Percentiles rank a stretch among this genome's conserved stretches.
These are phyloP conservation scores for Verticillium longisporum DNA, from an alignment of 2,329 filamentous ascomycete species.

Conservation along the genomic window DNA sequence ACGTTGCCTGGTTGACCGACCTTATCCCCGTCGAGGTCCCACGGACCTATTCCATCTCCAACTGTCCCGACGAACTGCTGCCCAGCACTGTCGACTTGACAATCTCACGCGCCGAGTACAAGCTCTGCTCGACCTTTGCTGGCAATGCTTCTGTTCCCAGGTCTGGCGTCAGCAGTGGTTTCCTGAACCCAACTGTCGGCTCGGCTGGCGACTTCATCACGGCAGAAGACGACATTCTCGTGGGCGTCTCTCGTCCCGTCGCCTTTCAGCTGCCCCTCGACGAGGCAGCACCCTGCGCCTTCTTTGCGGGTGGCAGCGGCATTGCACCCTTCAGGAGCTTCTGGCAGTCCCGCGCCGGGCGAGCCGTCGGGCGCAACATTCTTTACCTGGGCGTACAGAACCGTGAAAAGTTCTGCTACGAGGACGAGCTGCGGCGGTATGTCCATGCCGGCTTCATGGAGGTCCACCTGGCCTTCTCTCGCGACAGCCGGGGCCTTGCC, in stretches of 20 bases:
- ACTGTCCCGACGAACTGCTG: slow-evolving; percentile 40
- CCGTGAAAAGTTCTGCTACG: slow-evolving; percentile 44
- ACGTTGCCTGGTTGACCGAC: slow-evolving; percentile 38
- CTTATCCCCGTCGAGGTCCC: slow-evolving; percentile 42
- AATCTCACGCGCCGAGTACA: slow-evolving; percentile 43
- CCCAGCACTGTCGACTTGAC: slow-evolving; percentile 44
- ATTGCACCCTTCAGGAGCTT: slow-evolving; percentile 48
- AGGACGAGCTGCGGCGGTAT: slow-evolving; percentile 37
- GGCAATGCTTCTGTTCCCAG: slow-evolving; percentile 23
- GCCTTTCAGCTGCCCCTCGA: slow-evolving; percentile 46
- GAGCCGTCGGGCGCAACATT: slow-evolving; percentile 35
- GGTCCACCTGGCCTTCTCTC: slow-evolving; percentile 45
- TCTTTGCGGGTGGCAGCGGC: slow-evolving; percentile 47
- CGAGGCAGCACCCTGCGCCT: slow-evolving; percentile 40
- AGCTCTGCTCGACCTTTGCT: slow-evolving; percentile 34
- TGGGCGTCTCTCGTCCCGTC: slow-evolving; percentile 45
- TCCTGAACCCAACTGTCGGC: slow-evolving; percentile 41
- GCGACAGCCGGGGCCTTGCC: slow-evolving; percentile 38
- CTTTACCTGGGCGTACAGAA: slow-evolving; percentile 46
- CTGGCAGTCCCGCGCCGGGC: slow-evolving; percentile 39
- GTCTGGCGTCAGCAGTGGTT: slow-evolving; percentile 44
- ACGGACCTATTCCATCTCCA: slow-evolving; percentile 47
- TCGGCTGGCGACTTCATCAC: slow-evolving; percentile 29
- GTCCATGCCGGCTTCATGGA: slow-evolving; percentile 42
- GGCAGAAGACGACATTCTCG: slow-evolving; percentile 37